Evolutionary conservation across 352 stramenopile species (phyloP), one percentile per base, ranked within the genome.

Genomic region (Globisporangium viniferum): DNA sequence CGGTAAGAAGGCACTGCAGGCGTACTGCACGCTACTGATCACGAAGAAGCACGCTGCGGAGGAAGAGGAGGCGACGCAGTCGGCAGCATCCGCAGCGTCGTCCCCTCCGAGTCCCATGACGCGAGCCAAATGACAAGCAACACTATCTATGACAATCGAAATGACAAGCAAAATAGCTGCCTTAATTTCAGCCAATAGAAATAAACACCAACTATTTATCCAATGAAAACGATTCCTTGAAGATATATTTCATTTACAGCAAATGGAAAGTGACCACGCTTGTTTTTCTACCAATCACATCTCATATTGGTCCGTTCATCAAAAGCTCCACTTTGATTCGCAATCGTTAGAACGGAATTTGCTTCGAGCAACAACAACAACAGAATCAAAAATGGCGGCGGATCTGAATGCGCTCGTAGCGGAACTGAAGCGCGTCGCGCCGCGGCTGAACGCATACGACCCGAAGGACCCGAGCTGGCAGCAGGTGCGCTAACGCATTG

Each of bases 1-100:
- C 33, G 86, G 86, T 4, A 92, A 91, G 70, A 90, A 90, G 58
- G 78, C 79, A 18, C 41, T 92, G 24, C 82, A 90, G 54, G 81
- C 82, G 22, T 92, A 92, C 66, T 92, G 84, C 53, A 87, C 82
- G 7, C 65, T 89, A 46, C 63, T 92, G 10, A 70, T 90, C 64
- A 88, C 77, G 64, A 80, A 84, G 55, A 90, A 87, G 29, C 67
- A 70, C n/a, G 51, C 56, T 0, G 68, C 46, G 3, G 76, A 86
- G 24, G 74, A 74, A 8, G 71, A 84, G 2, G 73, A 87, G 31
- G 62, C 49, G 31, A 59, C 49, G 29, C 44, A 64, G 35, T n/a
- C 41, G 41, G 41, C 41, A 49, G 24, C 22, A 9, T 9, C 48
- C 7, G 31, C 22, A 7, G 12, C 44, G 5, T 15, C 35, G 10